Percentiles rank a stretch among this genome's conserved stretches.
Conservation (phyloP, 2,329 filamentous ascomycete genomes). For the Metarhizium rileyi region DNA sequence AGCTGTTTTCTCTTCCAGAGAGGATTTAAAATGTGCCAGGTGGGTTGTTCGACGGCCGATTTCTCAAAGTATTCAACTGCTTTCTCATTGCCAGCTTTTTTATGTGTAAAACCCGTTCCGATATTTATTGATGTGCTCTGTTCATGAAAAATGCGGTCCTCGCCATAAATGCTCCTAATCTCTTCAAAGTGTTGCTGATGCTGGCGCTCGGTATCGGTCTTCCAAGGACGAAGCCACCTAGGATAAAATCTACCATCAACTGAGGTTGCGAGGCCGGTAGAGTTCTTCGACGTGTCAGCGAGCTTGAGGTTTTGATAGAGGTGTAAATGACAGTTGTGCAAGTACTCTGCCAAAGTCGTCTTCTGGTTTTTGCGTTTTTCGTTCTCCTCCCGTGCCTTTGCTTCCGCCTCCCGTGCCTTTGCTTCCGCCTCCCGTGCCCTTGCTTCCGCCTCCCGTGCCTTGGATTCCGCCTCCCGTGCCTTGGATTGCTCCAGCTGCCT, state of each 20-base stretch:
- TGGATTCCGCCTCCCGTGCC: too few relatives aligned
- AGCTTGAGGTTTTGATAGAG: constrained; percentile 8
- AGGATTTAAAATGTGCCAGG: background rate
- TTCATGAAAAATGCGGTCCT: background rate
- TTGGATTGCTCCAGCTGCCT: too few relatives aligned
- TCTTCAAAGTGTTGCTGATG: background rate
- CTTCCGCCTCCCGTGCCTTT: too few relatives aligned
- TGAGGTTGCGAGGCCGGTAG: constrained; percentile 3
- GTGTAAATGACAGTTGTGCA: constrained; percentile 10
- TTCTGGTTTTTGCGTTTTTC: constrained; percentile 9
- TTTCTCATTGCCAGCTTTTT: background rate
- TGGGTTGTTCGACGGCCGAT: background rate
- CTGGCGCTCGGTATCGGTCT: background rate
- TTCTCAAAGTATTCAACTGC: background rate
- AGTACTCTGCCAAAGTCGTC: constrained; percentile 11
- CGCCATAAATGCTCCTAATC: background rate
- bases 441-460: too few relatives aligned
- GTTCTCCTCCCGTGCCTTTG: too few relatives aligned
- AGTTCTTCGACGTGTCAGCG: background rate
- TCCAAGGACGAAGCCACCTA: constrained; percentile 12
- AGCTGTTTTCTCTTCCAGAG: background rate
- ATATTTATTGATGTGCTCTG: background rate
- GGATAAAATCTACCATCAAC: constrained; percentile 14
- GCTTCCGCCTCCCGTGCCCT: too few relatives aligned
- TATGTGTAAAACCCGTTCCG: background rate